Percentiles rank a stretch among this genome's conserved stretches.
phyloP scores from a whole-genome alignment of 306 rosid species.

The Prunus mira region DNA sequence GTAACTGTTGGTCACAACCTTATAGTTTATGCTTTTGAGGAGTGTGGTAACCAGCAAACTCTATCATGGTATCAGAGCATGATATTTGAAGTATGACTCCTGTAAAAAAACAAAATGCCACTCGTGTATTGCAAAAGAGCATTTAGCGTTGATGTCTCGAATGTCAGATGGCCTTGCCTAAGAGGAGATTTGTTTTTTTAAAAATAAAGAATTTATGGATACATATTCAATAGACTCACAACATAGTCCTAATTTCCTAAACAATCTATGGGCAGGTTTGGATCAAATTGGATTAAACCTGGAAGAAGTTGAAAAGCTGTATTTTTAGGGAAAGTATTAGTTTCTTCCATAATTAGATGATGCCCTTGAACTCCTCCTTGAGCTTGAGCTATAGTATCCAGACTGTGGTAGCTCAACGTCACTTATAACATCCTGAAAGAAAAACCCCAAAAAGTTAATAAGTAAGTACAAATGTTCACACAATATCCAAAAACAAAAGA shows the following conservation, averaged over 20 bases:
- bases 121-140: background rate
- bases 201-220: background rate
- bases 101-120: background rate
- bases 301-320: too few species aligned
- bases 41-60: background rate
- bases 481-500: background rate
- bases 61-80: background rate
- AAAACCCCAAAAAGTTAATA: background rate
- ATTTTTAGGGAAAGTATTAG: background rate
- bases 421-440: constrained; percentile 36
- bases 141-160: background rate
- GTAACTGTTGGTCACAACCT: background rate
- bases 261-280: too few species aligned
- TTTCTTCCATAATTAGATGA: constrained; percentile 14
- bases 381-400: constrained; percentile 21
- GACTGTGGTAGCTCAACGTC: constrained; percentile 25
- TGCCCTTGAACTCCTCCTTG: constrained; percentile 35
- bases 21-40: background rate
- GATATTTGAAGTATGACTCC: background rate
- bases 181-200: background rate
- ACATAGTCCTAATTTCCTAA: too few species aligned
- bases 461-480: background rate
- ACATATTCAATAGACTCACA: background rate
- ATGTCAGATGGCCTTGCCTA: background rate
- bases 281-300: too few species aligned